Conservation (phyloP, 1,284 basidiomycete species). For the Irpex sp. region DNA sequence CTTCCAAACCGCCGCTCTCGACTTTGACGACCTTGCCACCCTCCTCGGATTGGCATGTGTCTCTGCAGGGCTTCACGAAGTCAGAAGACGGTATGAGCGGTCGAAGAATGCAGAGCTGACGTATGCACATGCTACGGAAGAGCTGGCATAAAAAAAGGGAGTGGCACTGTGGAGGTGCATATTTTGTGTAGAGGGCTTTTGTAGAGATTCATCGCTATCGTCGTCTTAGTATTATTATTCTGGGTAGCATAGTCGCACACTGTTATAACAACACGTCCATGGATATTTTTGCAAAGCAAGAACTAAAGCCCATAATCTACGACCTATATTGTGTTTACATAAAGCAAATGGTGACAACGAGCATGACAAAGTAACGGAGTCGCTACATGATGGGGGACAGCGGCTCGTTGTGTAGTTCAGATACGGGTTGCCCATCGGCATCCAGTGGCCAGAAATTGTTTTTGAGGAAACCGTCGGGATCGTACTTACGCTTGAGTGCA, state of each 20-base stretch:
- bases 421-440: slow-evolving; percentile 43
- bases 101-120: slow-evolving; percentile 35
- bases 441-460: slow-evolving; percentile 77
- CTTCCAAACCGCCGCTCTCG: slow-evolving; percentile 89
- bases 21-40: slow-evolving; percentile 64
- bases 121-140: slow-evolving; percentile 33
- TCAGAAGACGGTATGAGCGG: slow-evolving; percentile 75
- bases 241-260: background rate
- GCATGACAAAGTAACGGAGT: background rate
- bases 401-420: slow-evolving; percentile 54
- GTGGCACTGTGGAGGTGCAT: too few relatives aligned
- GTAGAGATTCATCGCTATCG: background rate
- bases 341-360: background rate
- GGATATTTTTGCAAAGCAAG: too few relatives aligned
- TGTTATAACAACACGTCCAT: too few relatives aligned
- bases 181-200: too few relatives aligned
- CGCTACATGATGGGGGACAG: slow-evolving; percentile 19
- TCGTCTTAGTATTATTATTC: background rate
- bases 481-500: slow-evolving; percentile 70
- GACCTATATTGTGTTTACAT: too few relatives aligned
- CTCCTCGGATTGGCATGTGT: slow-evolving; percentile 69
- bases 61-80: slow-evolving; percentile 79
- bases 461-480: slow-evolving; percentile 69
- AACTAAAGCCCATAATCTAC: too few relatives aligned
- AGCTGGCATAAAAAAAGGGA: slow-evolving; percentile 34